phyloP scores from a whole-genome alignment of 306 rosid genomes.

The Fragaria ananassa region DNA sequence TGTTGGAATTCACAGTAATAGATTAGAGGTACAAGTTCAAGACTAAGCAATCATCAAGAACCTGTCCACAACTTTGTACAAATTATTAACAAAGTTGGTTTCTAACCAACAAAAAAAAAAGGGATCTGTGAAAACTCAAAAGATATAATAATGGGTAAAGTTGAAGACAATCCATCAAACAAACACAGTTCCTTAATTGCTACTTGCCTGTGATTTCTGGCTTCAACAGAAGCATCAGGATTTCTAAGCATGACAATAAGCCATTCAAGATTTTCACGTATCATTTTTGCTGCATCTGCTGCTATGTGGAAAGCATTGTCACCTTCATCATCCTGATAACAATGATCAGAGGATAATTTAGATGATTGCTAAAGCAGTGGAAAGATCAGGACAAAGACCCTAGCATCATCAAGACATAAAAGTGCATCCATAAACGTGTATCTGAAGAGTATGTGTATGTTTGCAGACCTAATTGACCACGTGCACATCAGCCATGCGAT shows the following conservation, averaged over 20 bases:
- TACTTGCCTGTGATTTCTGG: constrained; percentile 86
- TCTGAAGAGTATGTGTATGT: neutral
- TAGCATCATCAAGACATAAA: neutral
- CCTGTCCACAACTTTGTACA: neutral
- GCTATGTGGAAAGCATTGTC: constrained; percentile 96
- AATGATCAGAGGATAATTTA: constrained; percentile 12
- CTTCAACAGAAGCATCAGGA: constrained; percentile 82
- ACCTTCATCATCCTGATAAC: constrained; percentile 86
- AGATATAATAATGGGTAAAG: neutral
- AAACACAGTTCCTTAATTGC: constrained; percentile 11
- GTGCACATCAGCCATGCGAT: neutral
- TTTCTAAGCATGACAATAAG: constrained; percentile 82
- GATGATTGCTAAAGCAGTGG: constrained; percentile 6
- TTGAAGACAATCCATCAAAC: constrained; percentile 13
- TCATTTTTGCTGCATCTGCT: constrained; percentile 92
- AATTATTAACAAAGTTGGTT: neutral
- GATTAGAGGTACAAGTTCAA: constrained; percentile 8
- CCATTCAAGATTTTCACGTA: constrained; percentile 96
- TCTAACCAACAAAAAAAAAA: neutral
- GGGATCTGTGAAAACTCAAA: constrained; percentile 5
- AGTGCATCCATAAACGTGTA: neutral
- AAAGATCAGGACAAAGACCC: neutral
- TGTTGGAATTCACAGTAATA: neutral
- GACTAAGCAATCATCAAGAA: neutral
- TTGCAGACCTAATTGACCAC: neutral